Percentiles rank a stretch among this genome's conserved stretches.
Conservation (phyloP, 1,284 basidiomycete species). For the Porodaedalea pini region DNA sequence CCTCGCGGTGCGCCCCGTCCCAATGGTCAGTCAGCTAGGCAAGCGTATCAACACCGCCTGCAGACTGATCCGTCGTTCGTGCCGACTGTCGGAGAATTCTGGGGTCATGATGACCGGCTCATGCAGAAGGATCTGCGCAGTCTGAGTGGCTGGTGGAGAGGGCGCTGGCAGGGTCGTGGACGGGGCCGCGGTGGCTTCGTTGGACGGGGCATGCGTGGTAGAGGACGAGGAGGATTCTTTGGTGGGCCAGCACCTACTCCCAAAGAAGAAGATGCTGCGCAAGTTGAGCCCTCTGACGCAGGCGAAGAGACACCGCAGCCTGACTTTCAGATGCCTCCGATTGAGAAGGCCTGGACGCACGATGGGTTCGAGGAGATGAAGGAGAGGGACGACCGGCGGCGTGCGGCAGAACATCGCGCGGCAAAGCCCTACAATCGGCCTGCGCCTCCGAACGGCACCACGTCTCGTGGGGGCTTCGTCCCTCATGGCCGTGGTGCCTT, state of each 20-base stretch:
- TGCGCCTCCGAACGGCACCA: slow-evolving; percentile 26
- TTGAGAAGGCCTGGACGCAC: slow-evolving; percentile 72
- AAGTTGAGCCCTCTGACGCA: slow-evolving; percentile 24
- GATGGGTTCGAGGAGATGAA: slow-evolving; percentile 84
- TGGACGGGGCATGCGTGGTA: slow-evolving; percentile 46
- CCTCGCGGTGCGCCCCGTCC: slow-evolving; percentile 32
- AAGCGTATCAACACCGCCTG: slow-evolving; percentile 73
- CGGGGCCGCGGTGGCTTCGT: slow-evolving; percentile 51
- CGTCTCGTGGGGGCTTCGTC: slow-evolving; percentile 27
- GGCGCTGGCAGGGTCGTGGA: slow-evolving; percentile 66
- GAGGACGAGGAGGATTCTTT: slow-evolving; percentile 45
- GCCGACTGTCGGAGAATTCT: slow-evolving; percentile 84
- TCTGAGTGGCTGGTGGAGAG: slow-evolving; percentile 80
- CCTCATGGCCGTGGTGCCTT: slow-evolving; percentile 35
- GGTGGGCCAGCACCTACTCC: slow-evolving; percentile 21
- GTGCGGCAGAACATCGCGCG: slow-evolving; percentile 31
- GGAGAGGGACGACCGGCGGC: slow-evolving; percentile 60
- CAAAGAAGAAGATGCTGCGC: slow-evolving; percentile 12
- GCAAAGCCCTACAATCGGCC: slow-evolving; percentile 27
- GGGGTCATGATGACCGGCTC: slow-evolving; percentile 86
- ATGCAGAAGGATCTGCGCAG: slow-evolving; percentile 71
- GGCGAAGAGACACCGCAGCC: slow-evolving; percentile 17
- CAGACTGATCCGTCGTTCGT: slow-evolving; percentile 82
- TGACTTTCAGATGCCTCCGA: slow-evolving; percentile 43
- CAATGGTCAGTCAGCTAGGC: slow-evolving; percentile 58